Evolutionary conservation across 2,329 filamentous ascomycete species (phyloP).

Genomic region (Coniosporium tulheliwenetii): DNA sequence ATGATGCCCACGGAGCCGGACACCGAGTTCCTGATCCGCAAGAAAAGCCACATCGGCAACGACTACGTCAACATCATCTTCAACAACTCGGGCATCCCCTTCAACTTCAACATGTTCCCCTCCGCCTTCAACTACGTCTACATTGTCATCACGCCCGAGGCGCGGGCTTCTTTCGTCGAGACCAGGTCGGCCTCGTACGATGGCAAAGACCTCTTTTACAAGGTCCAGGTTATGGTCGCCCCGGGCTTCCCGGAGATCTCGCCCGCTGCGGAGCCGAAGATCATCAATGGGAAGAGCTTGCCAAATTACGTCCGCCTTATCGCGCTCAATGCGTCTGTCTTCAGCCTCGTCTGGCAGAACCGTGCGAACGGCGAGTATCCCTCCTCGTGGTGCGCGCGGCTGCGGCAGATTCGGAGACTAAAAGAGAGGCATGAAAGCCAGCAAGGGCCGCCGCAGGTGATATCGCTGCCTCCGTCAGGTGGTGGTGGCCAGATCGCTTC

Average conservation of each 20-base stretch:
- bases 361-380: conserved; percentile 66
- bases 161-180: conserved; percentile 59
- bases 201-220: conserved; percentile 51
- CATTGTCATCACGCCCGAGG: conserved; percentile 86
- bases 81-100: conserved; percentile 85
- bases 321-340: conserved; percentile 85
- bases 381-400: conserved; percentile 75
- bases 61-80: conserved; percentile 97
- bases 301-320: conserved; percentile 76
- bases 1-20: conserved; percentile 87
- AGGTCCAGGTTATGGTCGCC: conserved; percentile 77
- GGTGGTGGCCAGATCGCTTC: conserved; percentile 5
- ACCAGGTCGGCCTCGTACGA: conserved; percentile 26
- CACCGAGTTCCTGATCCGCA: conserved; percentile 36
- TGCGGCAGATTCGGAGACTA: conserved; percentile 71
- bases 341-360: conserved; percentile 77
- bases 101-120: conserved; percentile 80
- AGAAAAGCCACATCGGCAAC: conserved; percentile 93
- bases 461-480: neutral
- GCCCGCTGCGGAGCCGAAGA: conserved; percentile 74
- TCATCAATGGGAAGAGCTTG: conserved; percentile 69
- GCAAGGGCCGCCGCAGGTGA: neutral
- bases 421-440: conserved; percentile 46
- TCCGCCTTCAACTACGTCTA: conserved; percentile 95
- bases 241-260: conserved; percentile 85